Percentiles rank a stretch among this genome's conserved stretches.
phyloP scores from a whole-genome alignment of 148 eudicot genomes.

The Talinum fruticosum region DNA sequence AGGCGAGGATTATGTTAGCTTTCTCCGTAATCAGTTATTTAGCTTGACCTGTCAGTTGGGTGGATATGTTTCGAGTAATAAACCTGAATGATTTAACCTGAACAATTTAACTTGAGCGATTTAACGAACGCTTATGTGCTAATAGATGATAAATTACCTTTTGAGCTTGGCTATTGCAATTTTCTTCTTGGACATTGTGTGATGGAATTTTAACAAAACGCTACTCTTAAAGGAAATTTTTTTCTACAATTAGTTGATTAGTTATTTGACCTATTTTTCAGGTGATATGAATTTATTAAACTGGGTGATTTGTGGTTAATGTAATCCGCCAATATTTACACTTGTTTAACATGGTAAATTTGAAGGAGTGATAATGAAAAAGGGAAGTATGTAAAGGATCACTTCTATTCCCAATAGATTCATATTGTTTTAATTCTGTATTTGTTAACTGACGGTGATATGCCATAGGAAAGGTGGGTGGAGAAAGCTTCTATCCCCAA shows the following conservation, averaged over 20 bases:
- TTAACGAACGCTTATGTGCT: not conserved
- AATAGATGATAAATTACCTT: not conserved
- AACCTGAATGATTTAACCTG: no score
- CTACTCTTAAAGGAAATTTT: no score
- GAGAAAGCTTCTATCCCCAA: not conserved
- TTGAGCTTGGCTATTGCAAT: not conserved
- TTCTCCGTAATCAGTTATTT: not conserved
- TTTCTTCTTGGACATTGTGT: not conserved
- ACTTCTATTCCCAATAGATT: not conserved
- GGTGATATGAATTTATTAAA: no score
- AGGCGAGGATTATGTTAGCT: not conserved
- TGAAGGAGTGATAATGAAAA: not conserved
- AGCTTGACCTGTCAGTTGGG: not conserved
- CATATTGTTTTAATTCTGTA: not conserved
- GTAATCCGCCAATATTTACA: not conserved
- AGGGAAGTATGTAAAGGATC: no score
- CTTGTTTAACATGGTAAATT: no score
- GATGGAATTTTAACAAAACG: no score
- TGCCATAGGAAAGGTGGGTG: no score
- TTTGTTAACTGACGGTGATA: not conserved
- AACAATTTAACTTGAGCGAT: no score
- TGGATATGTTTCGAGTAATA: no score
- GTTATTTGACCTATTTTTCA: no score
- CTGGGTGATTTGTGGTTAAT: not conserved
- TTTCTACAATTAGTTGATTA: not conserved